Base-by-base conservation (phyloP, 2,329 filamentous ascomycete genomes). In the Ophiocordyceps camponoti-saundersi region DNA sequence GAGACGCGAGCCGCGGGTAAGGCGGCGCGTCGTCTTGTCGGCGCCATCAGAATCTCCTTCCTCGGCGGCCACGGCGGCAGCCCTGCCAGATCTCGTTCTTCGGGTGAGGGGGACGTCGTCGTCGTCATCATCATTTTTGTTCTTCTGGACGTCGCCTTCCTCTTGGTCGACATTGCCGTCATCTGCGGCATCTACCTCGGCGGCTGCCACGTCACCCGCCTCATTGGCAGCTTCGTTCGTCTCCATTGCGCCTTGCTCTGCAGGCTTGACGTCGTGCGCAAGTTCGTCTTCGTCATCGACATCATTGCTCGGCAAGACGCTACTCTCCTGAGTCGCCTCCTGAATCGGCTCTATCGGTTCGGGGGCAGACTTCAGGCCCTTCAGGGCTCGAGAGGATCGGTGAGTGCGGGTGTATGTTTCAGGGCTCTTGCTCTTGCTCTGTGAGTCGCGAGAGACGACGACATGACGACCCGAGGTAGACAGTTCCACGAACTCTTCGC, bases 381-480 rank as follows among this genome's bases (percentile, higher is more conserved):
- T 79, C 16, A 61, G 59, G 16, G 66, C 70, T 41, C 75, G 70
- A 1, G 71, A 71, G 6, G 68, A 60, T 49, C 73, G 64, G 2
- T 60, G 63, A 11, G 52, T 59, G 26, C 68, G 66, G 15, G 61
- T 56, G 18, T 66, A 56, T 3, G 69, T 57, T 51, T 81, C 77
- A 0, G 77, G 77, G 50, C 73, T 79, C 53, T 65, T 68, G 52
- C 74, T 79, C 47, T 65, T 66, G 26, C n/a, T n/a, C n/a, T n/a
- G n/a, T n/a, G 73, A 74, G 41, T 70, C 69, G 18, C 64, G 64
- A 39, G 72, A 66, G 2, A 65, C 57, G 40, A 67, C 66, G 20
- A 68, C 70, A 51, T 81, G 77, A 48, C 67, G 70, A n/a, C 77
- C 78, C 8, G 77, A 80, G 53, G 68, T 73, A 6, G 77, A 73